These are phyloP conservation scores for Solanum ossicruentum DNA, from an alignment of 257 asterid genomes.

Conservation along the genomic window DNA sequence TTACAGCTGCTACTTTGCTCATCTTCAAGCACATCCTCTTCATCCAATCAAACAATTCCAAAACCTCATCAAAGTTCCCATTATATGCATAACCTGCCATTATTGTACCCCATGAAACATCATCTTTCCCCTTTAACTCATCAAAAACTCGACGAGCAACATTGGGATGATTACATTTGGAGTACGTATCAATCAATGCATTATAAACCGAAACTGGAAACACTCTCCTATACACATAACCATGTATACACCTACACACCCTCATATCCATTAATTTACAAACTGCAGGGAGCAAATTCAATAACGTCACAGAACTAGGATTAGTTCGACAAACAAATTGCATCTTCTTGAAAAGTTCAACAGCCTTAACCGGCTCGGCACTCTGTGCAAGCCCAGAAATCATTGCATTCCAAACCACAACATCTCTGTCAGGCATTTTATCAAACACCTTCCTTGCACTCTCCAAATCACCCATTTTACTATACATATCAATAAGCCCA, in stretches of 20 bases:
- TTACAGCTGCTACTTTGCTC: conserved; percentile 20
- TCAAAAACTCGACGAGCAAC: conserved; percentile 11
- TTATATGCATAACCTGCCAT: conserved; percentile 34
- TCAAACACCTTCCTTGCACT: conserved; percentile 20
- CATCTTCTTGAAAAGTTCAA: conserved; percentile 14
- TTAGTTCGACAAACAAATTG: conserved; percentile 7
- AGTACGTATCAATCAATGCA: conserved; percentile 27
- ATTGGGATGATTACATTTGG: conserved; percentile 13
- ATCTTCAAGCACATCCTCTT: conserved; percentile 4
- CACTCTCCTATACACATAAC: conserved; percentile 24
- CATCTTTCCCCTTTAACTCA: conserved; percentile 11
- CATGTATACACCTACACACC: conserved; percentile 15
- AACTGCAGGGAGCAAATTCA: conserved; percentile 32
- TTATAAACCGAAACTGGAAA: conserved; percentile 19
- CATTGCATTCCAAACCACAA: conserved; percentile 32
- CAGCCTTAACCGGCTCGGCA: conserved; percentile 12
- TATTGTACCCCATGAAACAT: conserved; percentile 36
- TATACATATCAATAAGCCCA: conserved; percentile 21
- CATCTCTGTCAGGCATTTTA: conserved; percentile 21
- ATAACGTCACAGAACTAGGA: conserved; percentile 21
- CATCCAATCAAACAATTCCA: conserved; percentile 14
- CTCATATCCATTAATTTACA: conserved; percentile 13
- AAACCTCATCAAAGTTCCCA: conserved; percentile 13
- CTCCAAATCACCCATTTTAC: conserved; percentile 18
- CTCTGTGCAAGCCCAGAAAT: conserved; percentile 19